Base-by-base conservation (phyloP, 1,284 basidiomycete genomes). In the Xerocomus nothofagi region DNA sequence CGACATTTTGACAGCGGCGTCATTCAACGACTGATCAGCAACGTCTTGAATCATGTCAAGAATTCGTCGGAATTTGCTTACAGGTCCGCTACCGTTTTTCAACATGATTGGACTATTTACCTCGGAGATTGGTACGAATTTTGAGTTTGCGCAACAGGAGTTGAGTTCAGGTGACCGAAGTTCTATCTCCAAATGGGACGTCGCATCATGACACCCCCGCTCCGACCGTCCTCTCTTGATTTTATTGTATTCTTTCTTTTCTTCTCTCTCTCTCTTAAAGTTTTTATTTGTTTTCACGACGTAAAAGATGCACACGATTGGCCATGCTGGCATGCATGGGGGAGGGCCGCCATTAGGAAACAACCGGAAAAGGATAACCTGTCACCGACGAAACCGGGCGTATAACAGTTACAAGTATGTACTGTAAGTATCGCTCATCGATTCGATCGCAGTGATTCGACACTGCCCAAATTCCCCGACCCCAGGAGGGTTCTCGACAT, bases 81-180 rank as follows among this genome's bases (percentile, higher is more conserved):
- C 31, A 54, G 46, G 42, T 44, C 64, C 55, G 57, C 27, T 34
- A n/a, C 29, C 11, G 41, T 50, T 57, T 55, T 58, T 43, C 53
- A 51, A 34, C 42, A 24, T 49, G 63, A 62, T 42, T 44, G 49
- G 44, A 44, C 50, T 30, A n/a, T n/a, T n/a, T n/a, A 58, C 50
- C 45, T 61, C 60, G 64, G 60, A 65, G 57, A 62, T 64, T 49
- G 59, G 39, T 41, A 36, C 32, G 38, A 49, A 59, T 61, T 58
- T n/a, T 27, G 54, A 31, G 63, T 56, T 61, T 65, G 44, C 47
- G 37, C 62, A 54, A 47, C 48, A 46, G 38, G 38, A 26, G 41
- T 36, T 44, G 57, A 61, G 46, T 42, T 53, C 39, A 50, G 37
- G 46, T 47, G 31, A 27, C 49, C 48, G n/a, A n/a, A n/a, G n/a